Evolutionary conservation across 495 filamentous ascomycete genomes (phyloP), one percentile per base, ranked within the genome.

Genomic region (Aspergillus homomorphus): DNA sequence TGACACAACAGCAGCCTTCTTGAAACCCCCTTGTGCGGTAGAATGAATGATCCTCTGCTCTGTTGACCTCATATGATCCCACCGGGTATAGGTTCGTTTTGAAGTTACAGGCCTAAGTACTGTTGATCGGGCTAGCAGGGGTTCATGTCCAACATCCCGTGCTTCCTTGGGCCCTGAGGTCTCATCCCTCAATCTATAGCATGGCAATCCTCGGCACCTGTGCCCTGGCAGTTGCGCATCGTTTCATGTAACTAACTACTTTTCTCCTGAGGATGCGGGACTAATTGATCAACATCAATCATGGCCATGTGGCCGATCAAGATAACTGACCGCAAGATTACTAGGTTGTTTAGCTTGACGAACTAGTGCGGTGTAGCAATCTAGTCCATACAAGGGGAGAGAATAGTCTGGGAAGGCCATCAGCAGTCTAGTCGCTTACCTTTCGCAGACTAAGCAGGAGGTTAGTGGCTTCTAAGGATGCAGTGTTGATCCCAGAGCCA

Each of bases 401-500:
- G 10, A 14, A 38, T 30, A 12, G 33, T 10, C 8, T 2, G 10
- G 33, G 7, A 10, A 38, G 15, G 33, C 2, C 2, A 9, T 10
- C 5, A 38, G 5, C 15, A 38, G 33, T 38, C n/a, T 38, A 38
- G 33, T 38, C 33, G 33, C 33, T 38, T 38, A 14, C 6, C 15
- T 9, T 5, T 38, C 41, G 44, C 19, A 44, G 9, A 1, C 19
- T n/a, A 23, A 28, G 45, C 21, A 43, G 26, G 28, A 48, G 30
- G 45, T 43, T 49, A 44, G 45, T 41, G 46, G 28, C 28, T 22
- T 51, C 18, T 19, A 57, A 57, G 24, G 20, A 57, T 57, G 55
- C 55, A 57, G 46, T 23, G 55, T 51, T 57, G 55, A 57, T 57
- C 55, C 43, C 30, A 24, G 15, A 16, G 49, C 19, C 55, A 38